Evolutionary conservation across 148 eudicot genomes (phyloP).

Genomic region (Talinum fruticosum): DNA sequence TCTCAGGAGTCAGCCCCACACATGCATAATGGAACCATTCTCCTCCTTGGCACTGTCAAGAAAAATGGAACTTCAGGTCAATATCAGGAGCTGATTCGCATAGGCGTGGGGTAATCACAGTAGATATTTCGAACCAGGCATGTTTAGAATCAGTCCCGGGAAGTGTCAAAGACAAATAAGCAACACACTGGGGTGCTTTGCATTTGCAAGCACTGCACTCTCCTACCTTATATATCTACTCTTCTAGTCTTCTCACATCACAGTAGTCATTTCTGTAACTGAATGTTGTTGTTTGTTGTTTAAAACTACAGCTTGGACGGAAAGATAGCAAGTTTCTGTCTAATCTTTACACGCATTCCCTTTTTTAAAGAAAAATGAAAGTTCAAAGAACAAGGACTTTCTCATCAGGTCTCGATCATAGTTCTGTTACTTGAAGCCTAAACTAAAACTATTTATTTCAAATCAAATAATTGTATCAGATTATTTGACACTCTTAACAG

Average conservation of each 20-base stretch:
- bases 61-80: constrained; percentile 9
- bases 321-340: too few species aligned
- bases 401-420: neutral
- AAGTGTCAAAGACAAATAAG: neutral
- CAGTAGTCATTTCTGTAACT: neutral
- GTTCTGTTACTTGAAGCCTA: neutral
- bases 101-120: neutral
- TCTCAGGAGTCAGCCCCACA: constrained; percentile 92
- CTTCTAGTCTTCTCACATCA: neutral
- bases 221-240: too few species aligned
- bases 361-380: neutral
- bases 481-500: neutral
- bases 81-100: neutral
- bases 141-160: neutral
- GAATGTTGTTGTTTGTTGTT: neutral
- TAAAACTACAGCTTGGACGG: too few species aligned
- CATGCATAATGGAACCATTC: constrained; percentile 98
- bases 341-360: too few species aligned
- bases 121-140: neutral
- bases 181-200: neutral
- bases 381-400: neutral
- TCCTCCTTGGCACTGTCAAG: constrained; percentile 90
- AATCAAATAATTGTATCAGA: neutral
- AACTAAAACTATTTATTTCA: neutral
- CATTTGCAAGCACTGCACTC: too few species aligned